Evolutionary conservation across 345 rosid genomes (phyloP).

Genomic region (Conringia planisiliqua): DNA sequence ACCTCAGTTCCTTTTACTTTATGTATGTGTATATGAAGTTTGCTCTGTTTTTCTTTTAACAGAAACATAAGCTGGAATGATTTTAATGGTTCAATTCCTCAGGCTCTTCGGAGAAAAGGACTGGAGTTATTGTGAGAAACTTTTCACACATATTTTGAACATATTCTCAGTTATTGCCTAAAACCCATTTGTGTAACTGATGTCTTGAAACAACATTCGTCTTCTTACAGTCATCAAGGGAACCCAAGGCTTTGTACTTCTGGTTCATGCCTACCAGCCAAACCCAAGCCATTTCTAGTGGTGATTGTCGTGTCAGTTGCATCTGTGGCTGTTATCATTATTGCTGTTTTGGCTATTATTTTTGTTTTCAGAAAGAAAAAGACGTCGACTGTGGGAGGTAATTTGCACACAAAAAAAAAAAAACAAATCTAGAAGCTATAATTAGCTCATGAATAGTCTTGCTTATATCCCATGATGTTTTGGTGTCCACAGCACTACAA

Average conservation of each 20-base stretch:
- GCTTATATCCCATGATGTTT: background rate
- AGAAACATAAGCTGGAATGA: conserved; percentile 42
- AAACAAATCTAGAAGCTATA: background rate
- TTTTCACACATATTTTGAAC: background rate
- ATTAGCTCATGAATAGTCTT: background rate
- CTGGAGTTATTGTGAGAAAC: conserved; percentile 5
- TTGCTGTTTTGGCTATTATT: background rate
- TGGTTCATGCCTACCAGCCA: background rate
- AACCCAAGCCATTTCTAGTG: background rate
- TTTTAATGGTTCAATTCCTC: conserved; percentile 44
- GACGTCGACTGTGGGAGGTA: background rate
- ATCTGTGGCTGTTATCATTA: background rate
- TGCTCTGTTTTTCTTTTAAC: background rate
- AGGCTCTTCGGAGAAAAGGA: conserved; percentile 2
- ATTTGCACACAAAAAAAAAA: background rate
- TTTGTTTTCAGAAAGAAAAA: background rate
- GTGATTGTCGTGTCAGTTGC: background rate
- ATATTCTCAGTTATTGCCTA: background rate
- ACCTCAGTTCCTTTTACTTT: background rate
- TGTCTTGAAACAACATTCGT: background rate
- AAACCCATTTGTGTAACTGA: no score
- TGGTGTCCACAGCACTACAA: background rate
- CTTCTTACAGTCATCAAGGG: conserved; percentile 2
- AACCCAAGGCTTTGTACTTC: conserved; percentile 5
- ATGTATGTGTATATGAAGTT: background rate